These are phyloP conservation scores for Cyberlindnera bimundalis DNA, from an alignment of 805 yeast species.

Conservation along the genomic window DNA sequence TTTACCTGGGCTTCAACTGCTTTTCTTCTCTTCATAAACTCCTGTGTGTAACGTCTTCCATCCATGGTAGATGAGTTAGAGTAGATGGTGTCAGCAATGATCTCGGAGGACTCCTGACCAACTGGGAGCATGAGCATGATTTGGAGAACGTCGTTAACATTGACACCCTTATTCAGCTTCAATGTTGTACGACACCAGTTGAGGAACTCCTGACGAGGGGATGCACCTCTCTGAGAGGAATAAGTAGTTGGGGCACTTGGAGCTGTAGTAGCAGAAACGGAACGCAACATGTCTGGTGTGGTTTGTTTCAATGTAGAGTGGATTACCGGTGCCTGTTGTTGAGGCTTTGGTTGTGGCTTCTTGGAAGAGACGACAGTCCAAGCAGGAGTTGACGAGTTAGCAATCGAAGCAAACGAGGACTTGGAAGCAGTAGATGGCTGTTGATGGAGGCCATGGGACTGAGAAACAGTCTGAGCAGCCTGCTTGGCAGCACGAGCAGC, in stretches of 20 bases:
- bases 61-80: conserved; percentile 87
- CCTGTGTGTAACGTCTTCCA: conserved; percentile 90
- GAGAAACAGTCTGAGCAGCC: conserved; percentile 14
- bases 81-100: conserved; percentile 89
- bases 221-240: conserved; percentile 19
- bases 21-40: conserved; percentile 75
- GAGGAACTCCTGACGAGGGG: conserved; percentile 59
- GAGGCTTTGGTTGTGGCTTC: conserved; percentile 16
- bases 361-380: conserved; percentile 40
- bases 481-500: conserved; percentile 25
- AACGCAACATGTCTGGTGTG: conserved; percentile 36
- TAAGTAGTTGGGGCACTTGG: conserved; percentile 7
- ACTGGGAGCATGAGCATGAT: conserved; percentile 78
- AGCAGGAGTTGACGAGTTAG: conserved; percentile 21
- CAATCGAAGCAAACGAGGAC: conserved; percentile 26
- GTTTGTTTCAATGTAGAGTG: conserved; percentile 17
- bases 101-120: conserved; percentile 71
- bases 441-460: conserved; percentile 5
- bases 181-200: conserved; percentile 70
- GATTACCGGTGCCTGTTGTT: conserved; percentile 9
- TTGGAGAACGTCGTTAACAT: conserved; percentile 72
- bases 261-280: conserved; percentile 33
- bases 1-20: conserved; percentile 56
- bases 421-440: conserved; percentile 1
- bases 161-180: conserved; percentile 69